phyloP scores from a whole-genome alignment of 1,284 basidiomycete genomes.

The Ustilago xerochloae region DNA sequence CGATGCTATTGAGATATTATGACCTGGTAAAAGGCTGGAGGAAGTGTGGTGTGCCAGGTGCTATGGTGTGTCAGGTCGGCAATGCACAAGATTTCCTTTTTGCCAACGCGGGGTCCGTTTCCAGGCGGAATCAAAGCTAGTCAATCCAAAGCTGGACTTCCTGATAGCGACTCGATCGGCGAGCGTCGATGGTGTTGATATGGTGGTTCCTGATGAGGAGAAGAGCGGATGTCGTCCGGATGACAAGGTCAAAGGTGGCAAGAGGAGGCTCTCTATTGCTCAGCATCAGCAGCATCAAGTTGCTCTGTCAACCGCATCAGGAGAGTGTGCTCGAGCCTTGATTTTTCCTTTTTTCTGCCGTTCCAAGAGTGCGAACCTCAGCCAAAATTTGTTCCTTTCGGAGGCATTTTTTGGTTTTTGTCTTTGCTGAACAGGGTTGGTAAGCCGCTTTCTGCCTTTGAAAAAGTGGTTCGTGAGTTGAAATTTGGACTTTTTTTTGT shows the following conservation, averaged over 20 bases:
- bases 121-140: background rate
- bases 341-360: constrained; percentile 6
- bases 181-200: background rate
- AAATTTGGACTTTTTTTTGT: background rate
- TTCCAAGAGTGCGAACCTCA: constrained; percentile 4
- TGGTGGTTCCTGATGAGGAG: background rate
- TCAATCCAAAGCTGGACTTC: background rate
- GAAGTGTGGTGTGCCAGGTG: background rate
- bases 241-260: constrained; percentile 1
- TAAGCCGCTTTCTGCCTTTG: background rate
- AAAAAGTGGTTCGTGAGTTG: constrained; percentile 3
- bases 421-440: background rate
- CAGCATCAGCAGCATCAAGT: background rate
- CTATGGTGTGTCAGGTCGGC: background rate
- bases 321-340: constrained; percentile 10
- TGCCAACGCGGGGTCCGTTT: constrained; percentile 1
- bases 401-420: background rate
- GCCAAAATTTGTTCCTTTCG: background rate
- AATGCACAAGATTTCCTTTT: constrained; percentile 1
- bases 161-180: constrained; percentile 1
- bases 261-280: background rate
- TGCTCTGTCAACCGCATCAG: constrained; percentile 10
- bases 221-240: constrained; percentile 1
- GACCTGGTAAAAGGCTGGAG: background rate
- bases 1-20: background rate